Percentiles rank a stretch among this genome's conserved stretches.
phyloP scores from a whole-genome alignment of 2,329 filamentous ascomycete species.

The Colletotrichum cereale region DNA sequence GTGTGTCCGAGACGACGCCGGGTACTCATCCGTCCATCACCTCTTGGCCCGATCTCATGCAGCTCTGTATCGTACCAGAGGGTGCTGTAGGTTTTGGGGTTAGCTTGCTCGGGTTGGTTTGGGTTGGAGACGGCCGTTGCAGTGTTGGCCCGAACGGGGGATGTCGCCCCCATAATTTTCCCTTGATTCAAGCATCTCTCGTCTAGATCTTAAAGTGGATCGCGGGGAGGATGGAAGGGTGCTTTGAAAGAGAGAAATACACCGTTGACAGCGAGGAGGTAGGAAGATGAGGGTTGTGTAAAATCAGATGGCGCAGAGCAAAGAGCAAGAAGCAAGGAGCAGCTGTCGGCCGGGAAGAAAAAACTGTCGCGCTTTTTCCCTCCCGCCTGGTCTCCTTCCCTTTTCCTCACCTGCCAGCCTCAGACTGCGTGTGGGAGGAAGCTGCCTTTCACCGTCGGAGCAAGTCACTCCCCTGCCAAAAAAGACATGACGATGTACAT shows the following conservation, averaged over 20 bases:
- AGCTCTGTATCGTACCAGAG: conserved; percentile 7
- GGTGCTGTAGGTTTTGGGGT: background rate
- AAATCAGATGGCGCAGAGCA: conserved; percentile 6
- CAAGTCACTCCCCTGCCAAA: conserved; percentile 26
- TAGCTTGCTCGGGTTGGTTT: background rate
- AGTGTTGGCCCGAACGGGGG: conserved; percentile 24
- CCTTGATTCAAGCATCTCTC: conserved; percentile 39
- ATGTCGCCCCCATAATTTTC: conserved; percentile 31
- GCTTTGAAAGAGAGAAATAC: background rate
- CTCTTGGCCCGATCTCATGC: conserved; percentile 26
- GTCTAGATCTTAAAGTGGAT: conserved; percentile 40
- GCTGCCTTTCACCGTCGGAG: conserved; percentile 5
- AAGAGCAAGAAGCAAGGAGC: background rate
- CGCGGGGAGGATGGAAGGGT: conserved; percentile 24
- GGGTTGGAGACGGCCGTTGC: conserved; percentile 15
- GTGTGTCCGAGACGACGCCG: background rate
- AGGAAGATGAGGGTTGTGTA: background rate
- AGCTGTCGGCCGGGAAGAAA: conserved; percentile 31
- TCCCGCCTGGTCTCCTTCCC: background rate
- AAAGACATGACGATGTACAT: conserved; percentile 1
- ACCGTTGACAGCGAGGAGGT: background rate
- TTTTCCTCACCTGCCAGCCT: conserved; percentile 29
- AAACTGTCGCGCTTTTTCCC: background rate
- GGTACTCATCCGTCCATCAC: background rate
- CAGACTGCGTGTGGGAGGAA: background rate